Percentiles rank a stretch among this genome's conserved stretches.
Conservation (phyloP, 169 alveolate species). For the Plasmodium knowlesi region DNA sequence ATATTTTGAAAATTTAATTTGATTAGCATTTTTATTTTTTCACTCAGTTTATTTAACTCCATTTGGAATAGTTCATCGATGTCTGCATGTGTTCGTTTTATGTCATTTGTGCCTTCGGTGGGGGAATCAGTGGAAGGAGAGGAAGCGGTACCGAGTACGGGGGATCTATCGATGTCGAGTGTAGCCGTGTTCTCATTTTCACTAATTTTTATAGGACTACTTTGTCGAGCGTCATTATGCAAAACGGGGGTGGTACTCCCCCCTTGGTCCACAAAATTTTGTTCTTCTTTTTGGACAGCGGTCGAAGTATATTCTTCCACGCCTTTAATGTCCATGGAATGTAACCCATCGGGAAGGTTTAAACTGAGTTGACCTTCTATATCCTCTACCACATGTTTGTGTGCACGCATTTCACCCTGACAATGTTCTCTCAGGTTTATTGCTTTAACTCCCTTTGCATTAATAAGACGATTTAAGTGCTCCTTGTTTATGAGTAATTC, state of each 20-base stretch:
- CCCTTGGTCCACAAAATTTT: background rate
- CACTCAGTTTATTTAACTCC: constrained; percentile 29
- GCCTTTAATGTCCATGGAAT: background rate
- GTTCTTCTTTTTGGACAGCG: background rate
- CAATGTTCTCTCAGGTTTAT: background rate
- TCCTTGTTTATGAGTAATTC: constrained; percentile 21
- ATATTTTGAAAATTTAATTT: constrained; percentile 18
- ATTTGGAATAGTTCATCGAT: constrained; percentile 31
- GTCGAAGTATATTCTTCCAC: background rate
- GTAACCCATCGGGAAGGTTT: background rate
- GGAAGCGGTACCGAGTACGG: background rate
- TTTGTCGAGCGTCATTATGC: background rate
- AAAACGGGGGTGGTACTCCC: background rate
- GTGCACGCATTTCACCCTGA: background rate
- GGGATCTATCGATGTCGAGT: background rate
- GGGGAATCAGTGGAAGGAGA: background rate
- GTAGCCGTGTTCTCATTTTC: background rate
- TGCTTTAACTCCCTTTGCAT: constrained; percentile 6
- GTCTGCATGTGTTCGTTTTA: constrained; percentile 14
- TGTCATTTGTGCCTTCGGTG: constrained; percentile 10
- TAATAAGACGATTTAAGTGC: constrained; percentile 23
- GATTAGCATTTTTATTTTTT: constrained; percentile 37
- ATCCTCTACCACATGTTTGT: background rate
- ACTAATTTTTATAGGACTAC: background rate
- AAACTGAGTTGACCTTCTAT: background rate